These are phyloP conservation scores for Conoideocrella luteorostrata DNA, from an alignment of 2,329 filamentous ascomycete species.

Conservation along the genomic window DNA sequence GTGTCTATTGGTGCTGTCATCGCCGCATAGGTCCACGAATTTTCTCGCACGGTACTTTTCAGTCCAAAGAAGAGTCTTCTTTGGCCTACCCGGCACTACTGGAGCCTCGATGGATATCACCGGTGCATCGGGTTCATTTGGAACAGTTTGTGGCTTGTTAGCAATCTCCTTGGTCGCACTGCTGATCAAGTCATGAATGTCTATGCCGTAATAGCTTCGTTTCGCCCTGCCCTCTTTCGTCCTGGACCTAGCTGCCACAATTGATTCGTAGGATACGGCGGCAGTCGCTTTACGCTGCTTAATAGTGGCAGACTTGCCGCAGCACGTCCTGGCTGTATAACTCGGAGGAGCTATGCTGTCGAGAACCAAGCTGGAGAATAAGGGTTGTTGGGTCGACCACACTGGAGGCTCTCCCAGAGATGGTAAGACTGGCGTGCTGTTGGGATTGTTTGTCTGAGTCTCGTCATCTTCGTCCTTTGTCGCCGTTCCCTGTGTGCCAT, in stretches of 20 bases:
- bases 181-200: constrained; percentile 78
- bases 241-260: constrained; percentile 61
- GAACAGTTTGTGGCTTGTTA: constrained; percentile 22
- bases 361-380: constrained; percentile 24
- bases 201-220: constrained; percentile 82
- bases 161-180: constrained; percentile 57
- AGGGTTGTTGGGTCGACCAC: constrained; percentile 16
- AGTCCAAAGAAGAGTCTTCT: constrained; percentile 71
- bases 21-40: constrained; percentile 89
- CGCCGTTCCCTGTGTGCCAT: neutral
- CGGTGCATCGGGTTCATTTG: constrained; percentile 24
- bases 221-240: constrained; percentile 62
- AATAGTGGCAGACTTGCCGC: constrained; percentile 51
- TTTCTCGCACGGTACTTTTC: constrained; percentile 92
- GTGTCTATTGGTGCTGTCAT: constrained; percentile 85
- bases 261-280: constrained; percentile 53
- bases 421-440: neutral
- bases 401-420: constrained; percentile 4
- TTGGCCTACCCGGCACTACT: constrained; percentile 30
- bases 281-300: constrained; percentile 43
- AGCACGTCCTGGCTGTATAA: constrained; percentile 46
- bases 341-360: constrained; percentile 18
- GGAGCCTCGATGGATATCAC: constrained; percentile 37
- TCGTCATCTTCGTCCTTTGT: neutral
- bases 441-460: neutral